These are phyloP conservation scores for Dacryopinax primogenitus DNA, from an alignment of 768 basidiomycete species.

Conservation along the genomic window DNA sequence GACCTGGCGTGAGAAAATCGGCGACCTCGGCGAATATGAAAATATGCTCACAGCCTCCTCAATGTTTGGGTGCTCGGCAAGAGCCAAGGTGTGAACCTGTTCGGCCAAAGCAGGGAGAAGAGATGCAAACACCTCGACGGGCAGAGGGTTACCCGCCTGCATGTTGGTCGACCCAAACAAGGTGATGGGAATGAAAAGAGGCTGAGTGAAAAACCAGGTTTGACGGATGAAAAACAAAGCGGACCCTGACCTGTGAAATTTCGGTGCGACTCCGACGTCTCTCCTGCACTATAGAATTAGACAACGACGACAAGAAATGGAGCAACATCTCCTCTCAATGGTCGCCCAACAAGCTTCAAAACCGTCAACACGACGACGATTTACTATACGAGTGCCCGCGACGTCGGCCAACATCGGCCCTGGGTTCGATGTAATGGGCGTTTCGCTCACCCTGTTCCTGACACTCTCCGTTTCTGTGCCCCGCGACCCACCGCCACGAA, in stretches of 20 bases:
- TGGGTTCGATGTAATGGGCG: constrained; percentile 98
- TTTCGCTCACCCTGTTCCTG: constrained; percentile 79
- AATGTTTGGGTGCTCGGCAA: neutral
- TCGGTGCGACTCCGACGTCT: no score
- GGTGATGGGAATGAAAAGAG: constrained; percentile 3
- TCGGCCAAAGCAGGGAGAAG: constrained; percentile 16
- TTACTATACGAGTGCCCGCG: constrained; percentile 81
- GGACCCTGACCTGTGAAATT: constrained; percentile 7
- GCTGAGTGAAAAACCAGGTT: neutral
- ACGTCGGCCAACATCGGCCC: constrained; percentile 98
- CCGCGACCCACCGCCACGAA: constrained; percentile 24
- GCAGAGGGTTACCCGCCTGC: constrained; percentile 11
- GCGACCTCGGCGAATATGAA: neutral
- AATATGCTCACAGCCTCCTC: neutral
- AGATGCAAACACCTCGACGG: constrained; percentile 12
- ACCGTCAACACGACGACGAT: constrained; percentile 12
- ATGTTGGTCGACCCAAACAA: neutral
- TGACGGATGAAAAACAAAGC: neutral
- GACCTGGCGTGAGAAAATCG: neutral
- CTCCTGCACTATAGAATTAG: no score
- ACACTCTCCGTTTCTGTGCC: constrained; percentile 50
- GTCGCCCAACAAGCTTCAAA: neutral
- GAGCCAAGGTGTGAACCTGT: neutral
- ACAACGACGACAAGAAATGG: neutral
- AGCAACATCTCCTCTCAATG: neutral